Conservation (phyloP, 2,329 filamentous ascomycete species). For the Epichloe sp. region DNA sequence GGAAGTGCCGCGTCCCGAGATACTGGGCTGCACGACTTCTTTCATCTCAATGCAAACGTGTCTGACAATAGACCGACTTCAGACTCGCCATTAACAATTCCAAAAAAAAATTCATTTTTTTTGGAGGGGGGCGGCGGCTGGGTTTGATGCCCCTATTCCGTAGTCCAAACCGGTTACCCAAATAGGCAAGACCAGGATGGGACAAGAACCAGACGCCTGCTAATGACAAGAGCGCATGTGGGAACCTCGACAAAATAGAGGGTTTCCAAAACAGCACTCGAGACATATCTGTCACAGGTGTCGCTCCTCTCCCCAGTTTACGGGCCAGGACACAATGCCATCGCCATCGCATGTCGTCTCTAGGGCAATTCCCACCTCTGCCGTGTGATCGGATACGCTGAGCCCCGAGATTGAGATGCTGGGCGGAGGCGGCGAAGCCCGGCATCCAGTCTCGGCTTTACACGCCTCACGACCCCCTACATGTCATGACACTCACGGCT, state of each 20-base stretch:
- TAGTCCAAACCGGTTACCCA: constrained; percentile 3
- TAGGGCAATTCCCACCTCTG: not conserved
- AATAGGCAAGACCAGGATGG: constrained; percentile 5
- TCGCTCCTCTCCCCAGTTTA: not conserved
- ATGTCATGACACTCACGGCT: not conserved
- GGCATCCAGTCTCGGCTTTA: not conserved
- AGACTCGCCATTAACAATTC: not conserved
- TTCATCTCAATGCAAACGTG: not conserved
- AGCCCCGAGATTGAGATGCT: constrained; percentile 5
- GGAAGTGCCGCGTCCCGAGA: too few species aligned
- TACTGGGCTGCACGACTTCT: not conserved
- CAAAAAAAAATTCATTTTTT: not conserved
- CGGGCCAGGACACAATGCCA: not conserved
- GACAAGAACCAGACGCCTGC: constrained; percentile 2
- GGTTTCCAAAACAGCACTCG: constrained; percentile 18
- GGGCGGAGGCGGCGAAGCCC: constrained; percentile 1
- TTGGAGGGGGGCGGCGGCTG: too few species aligned
- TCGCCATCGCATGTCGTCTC: not conserved
- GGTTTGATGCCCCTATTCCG: not conserved
- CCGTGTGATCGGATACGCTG: constrained; percentile 8
- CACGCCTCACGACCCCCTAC: not conserved
- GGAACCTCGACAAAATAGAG: not conserved
- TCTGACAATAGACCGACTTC: not conserved
- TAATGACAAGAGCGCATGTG: not conserved
- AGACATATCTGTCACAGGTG: constrained; percentile 24